A percentile compares a stretch with the other conserved stretches of the same genome.
Evolutionary conservation across 2,329 filamentous ascomycete species (phyloP).

Genomic region (Arthroderma sp.): DNA sequence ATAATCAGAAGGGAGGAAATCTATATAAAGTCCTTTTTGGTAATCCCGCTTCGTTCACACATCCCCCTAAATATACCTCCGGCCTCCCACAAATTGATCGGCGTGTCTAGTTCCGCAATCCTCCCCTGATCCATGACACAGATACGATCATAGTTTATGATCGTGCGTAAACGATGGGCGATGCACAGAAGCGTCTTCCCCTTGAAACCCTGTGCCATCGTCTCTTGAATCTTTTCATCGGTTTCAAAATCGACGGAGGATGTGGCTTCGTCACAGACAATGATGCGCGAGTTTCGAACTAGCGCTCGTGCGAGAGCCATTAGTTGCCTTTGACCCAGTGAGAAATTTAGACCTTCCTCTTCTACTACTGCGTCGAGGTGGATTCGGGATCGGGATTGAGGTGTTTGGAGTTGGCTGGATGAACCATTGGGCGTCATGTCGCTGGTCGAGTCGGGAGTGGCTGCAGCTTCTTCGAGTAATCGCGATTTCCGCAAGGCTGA

Average conservation of each 20-base stretch:
- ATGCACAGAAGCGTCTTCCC: conserved; percentile 86
- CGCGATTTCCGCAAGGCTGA: conserved; percentile 33
- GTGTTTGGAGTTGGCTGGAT: conserved; percentile 9
- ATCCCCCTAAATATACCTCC: conserved; percentile 75
- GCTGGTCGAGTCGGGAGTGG: conserved; percentile 31
- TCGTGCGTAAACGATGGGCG: conserved; percentile 80
- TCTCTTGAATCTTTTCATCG: conserved; percentile 84
- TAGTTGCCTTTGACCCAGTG: conserved; percentile 82
- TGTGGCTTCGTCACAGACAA: conserved; percentile 94
- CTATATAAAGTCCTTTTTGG: conserved; percentile 26
- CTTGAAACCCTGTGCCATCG: conserved; percentile 71
- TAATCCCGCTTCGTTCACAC: conserved; percentile 77
- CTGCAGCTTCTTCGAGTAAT: conserved; percentile 35
- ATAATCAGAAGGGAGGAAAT: neutral
- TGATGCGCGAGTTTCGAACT: conserved; percentile 77
- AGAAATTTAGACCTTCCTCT: conserved; percentile 93
- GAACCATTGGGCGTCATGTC: neutral
- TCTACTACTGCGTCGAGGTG: conserved; percentile 76
- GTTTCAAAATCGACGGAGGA: conserved; percentile 91
- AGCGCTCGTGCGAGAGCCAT: conserved; percentile 89
- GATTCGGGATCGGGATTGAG: conserved; percentile 39
- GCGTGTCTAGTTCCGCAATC: conserved; percentile 77
- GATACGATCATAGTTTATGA: conserved; percentile 87
- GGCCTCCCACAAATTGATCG: conserved; percentile 56
- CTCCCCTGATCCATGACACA: conserved; percentile 86